Percentiles rank a stretch among this genome's conserved stretches.
phyloP scores from a whole-genome alignment of 2,329 filamentous ascomycete species.

The Penicillium sp. region DNA sequence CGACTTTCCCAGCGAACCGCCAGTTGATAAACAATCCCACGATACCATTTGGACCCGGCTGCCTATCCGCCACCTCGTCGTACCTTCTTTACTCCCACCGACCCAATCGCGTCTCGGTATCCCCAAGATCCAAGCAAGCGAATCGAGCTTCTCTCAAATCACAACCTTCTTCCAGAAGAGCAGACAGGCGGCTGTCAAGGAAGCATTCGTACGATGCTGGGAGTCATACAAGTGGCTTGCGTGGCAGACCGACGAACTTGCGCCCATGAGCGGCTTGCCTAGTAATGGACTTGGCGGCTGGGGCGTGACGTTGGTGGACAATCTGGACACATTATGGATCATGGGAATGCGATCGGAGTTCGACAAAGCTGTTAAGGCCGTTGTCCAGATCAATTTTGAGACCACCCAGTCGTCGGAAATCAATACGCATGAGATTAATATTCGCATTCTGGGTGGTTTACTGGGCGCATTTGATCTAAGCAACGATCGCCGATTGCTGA shows the following conservation, averaged over 20 bases:
- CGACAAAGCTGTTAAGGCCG: conserved; percentile 67
- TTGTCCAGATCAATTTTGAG: conserved; percentile 75
- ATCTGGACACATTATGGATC: conserved; percentile 79
- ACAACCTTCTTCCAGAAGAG: conserved; percentile 3
- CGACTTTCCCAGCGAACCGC: neutral
- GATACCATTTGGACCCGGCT: conserved; percentile 9
- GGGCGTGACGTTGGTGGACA: conserved; percentile 82
- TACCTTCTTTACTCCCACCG: neutral
- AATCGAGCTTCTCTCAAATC: conserved; percentile 1
- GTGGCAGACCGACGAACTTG: conserved; percentile 82
- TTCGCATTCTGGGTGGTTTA: conserved; percentile 81
- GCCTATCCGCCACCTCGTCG: conserved; percentile 11
- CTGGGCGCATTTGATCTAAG: conserved; percentile 81
- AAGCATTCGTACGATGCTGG: conserved; percentile 75
- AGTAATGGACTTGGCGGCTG: conserved; percentile 82
- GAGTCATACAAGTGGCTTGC: conserved; percentile 73
- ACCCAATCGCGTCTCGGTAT: neutral
- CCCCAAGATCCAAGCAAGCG: conserved; percentile 6
- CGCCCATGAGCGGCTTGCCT: conserved; percentile 64
- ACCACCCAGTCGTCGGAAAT: conserved; percentile 65
- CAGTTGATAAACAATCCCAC: neutral
- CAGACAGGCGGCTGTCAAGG: conserved; percentile 58
- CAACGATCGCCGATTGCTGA: conserved; percentile 67
- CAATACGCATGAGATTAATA: conserved; percentile 83
- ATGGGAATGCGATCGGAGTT: conserved; percentile 76